Conservation (phyloP, 176 grass and related monocot genomes). For the barley (Hordeum vulgare) region DNA sequence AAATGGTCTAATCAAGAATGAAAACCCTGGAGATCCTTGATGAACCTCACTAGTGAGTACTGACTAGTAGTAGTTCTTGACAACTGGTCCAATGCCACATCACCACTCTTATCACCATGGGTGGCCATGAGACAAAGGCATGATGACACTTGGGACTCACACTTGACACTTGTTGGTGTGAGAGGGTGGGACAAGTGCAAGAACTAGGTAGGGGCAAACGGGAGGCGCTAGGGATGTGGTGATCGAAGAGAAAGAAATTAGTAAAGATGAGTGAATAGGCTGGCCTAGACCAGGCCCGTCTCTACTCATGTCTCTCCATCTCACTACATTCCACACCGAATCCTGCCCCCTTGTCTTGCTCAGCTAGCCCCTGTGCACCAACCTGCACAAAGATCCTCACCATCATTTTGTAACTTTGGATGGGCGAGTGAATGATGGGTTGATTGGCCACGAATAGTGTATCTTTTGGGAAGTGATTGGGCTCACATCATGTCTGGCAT, state of each 20-base stretch:
- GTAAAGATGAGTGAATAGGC: neutral
- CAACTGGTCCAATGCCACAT: slow-evolving; percentile 16
- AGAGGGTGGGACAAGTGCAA: slow-evolving; percentile 10
- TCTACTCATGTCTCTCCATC: slow-evolving; percentile 46
- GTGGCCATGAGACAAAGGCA: slow-evolving; percentile 20
- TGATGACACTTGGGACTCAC: slow-evolving; percentile 26
- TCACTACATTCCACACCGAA: slow-evolving; percentile 43
- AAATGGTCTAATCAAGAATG: neutral
- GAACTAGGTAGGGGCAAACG: slow-evolving; percentile 23
- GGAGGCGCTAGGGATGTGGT: neutral
- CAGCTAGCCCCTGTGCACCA: slow-evolving; percentile 2
- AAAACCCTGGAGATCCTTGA: neutral
- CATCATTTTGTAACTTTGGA: neutral
- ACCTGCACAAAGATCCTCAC: slow-evolving; percentile 6
- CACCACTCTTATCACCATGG: slow-evolving; percentile 42
- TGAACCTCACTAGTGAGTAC: neutral
- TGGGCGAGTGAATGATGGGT: neutral
- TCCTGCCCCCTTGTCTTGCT: slow-evolving; percentile 35
- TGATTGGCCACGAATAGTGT: neutral
- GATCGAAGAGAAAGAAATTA: neutral
- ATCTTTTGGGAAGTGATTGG: slow-evolving; percentile 35
- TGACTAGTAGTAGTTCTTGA: neutral
- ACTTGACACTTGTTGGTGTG: neutral
- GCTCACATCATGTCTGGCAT: slow-evolving; percentile 35
- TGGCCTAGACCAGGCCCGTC: slow-evolving; percentile 23